phyloP scores from a whole-genome alignment of 139 green algal genomes.

The Nannochloris sp. region DNA sequence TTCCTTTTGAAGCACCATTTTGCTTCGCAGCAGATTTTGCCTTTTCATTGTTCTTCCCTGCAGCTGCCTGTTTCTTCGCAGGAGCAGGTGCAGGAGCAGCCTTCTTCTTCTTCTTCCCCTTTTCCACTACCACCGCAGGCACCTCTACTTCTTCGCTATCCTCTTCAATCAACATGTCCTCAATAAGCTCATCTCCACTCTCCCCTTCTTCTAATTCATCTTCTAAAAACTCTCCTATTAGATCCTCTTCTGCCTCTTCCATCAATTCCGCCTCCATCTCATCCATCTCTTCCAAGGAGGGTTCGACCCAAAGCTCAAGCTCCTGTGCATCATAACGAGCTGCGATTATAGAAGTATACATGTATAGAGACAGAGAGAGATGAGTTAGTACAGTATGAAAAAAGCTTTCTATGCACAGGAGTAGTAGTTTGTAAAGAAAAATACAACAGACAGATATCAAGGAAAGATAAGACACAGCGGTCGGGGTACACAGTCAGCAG shows the following conservation, averaged over 20 bases:
- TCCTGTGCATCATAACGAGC: constrained; percentile 49
- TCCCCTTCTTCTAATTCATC: too few relatives aligned
- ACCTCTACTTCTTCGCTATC: background rate
- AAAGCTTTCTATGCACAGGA: constrained; percentile 33
- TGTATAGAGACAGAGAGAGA: background rate
- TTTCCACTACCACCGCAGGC: background rate
- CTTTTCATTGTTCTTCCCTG: background rate
- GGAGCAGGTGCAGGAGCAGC: too few relatives aligned
- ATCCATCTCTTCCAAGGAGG: constrained; percentile 2
- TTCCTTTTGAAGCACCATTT: background rate
- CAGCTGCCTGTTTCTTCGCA: background rate
- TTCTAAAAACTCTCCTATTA: too few relatives aligned
- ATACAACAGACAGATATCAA: background rate
- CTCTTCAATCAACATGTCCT: background rate
- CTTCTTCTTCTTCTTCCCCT: too few relatives aligned
- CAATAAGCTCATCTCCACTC: too few relatives aligned
- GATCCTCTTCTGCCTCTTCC: too few relatives aligned
- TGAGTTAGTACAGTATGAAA: constrained; percentile 31
- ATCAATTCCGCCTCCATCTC: too few relatives aligned
- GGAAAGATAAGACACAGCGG: background rate
- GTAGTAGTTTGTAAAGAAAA: background rate
- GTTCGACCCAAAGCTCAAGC: constrained; percentile 54
- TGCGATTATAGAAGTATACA: constrained; percentile 21
- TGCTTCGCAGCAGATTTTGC: background rate
- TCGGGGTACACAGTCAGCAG: too few relatives aligned